Base-by-base conservation (phyloP, 129 eudicot genomes). In the Apium graveolens region DNA sequence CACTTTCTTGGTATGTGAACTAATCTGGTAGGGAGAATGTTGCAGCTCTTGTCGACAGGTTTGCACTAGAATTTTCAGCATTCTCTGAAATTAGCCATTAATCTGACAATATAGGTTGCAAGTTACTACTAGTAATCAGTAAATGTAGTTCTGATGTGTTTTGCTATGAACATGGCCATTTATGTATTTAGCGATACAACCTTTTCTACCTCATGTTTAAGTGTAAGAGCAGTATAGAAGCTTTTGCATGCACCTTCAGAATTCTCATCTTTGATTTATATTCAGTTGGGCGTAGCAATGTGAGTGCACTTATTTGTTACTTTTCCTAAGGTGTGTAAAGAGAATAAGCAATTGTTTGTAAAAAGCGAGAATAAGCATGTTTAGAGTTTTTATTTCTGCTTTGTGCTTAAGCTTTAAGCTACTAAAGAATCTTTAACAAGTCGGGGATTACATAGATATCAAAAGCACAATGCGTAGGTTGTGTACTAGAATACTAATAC, bases 381-480 rank as follows among this genome's bases (percentile, higher is more conserved):
- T n/a, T n/a, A 11, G 68, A 60, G 68, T 60, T n/a, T 55, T n/a
- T 60, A 29, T 9, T 60, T 3, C 21, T 60, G 68, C 68, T 60
- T 60, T n/a, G 68, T 66, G 68, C 78, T 75, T 75, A 75, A 75
- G 29, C 24, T 31, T 8, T 21, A 75, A 75, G 72, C 80, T 39
- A 77, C 49, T 77, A 38, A 35, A 43, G 80, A 77, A 77, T 60
- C 72, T 77, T 77, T 5, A 14, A 38, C 73, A 77, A 77, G 38
- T 77, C 37, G 72, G 80, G 71, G 65, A 3, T 17, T 31, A 55
- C 12, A 16, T 34, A 69, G 66, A n/a, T 57, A 57, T 57, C 32
- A 70, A 77, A 77, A 39, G 53, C 39, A 44, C 53, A 48, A 29
- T n/a, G n/a, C n/a, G n/a, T n/a, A n/a, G n/a, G n/a, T n/a, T n/a